Base-by-base conservation (phyloP, 2,329 filamentous ascomycete genomes). In the Colletotrichum trifolii region DNA sequence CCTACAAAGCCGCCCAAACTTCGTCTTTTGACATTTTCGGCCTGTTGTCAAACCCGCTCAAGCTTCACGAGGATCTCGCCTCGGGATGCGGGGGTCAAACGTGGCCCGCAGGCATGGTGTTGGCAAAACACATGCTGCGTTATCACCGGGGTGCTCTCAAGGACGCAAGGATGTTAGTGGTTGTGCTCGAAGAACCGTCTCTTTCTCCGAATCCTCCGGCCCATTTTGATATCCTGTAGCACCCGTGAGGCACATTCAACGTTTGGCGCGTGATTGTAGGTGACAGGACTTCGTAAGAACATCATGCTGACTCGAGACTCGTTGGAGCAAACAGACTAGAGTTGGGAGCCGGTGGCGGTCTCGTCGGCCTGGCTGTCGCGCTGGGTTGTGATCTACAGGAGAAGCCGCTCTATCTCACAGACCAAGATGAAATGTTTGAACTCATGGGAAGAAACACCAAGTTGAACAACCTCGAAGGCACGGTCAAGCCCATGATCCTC, bases 91-190 rank as follows among this genome's bases (percentile, higher is more conserved):
- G 96, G 53, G 96, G 96, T 2, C 92, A 96, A 78, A 85, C 96
- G 10, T 98, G 96, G 96, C 95, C 94, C 3, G 95, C 95, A 1
- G 96, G 96, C 10, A 91, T 97, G 88, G 87, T 96, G 13, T 83
- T 99, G 57, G 87, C 91, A 17, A 93, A 91, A 77, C 96, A 98
- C 75, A 86, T 98, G 85, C 83, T 98, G 64, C 87, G 90, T 56
- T 89, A 89, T 73, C 91, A 92, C 71, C 82, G 81, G 67, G 79
- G 85, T n/a, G 81, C 87, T 69, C 77, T 97, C 68, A 78, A 77
- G 62, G 81, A 86, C 63, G 89, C 91, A 69, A 86, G 87, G 77
- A 93, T 97, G 92, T 96, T 76, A 76, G 89, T 86, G 72, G 53
- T 50, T 39, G 15, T 35, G 42, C 52, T 48, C 39, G 25, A n/a